These are phyloP conservation scores for Lycium barbarum DNA, from an alignment of 257 asterid genomes.

Conservation along the genomic window DNA sequence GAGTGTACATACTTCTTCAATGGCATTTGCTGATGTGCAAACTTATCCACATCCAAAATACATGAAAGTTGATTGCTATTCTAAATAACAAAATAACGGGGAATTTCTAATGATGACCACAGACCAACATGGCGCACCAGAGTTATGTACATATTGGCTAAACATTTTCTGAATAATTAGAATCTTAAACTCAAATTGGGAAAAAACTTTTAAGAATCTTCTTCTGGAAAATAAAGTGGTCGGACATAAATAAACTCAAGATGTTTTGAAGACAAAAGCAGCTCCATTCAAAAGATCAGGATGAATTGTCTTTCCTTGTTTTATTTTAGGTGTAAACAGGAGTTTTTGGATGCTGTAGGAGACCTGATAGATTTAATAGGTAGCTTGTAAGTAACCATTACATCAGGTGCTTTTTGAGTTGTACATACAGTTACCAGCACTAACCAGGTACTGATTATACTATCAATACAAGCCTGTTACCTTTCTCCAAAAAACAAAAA, in stretches of 20 bases:
- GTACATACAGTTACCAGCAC: not conserved
- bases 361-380: slow-evolving; percentile 7
- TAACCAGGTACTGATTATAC: not conserved
- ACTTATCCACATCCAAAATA: slow-evolving; percentile 23
- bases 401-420: not conserved
- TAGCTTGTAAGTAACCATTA: too few relatives aligned
- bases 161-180: not conserved
- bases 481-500: not conserved
- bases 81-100: not conserved
- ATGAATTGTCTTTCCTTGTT: not conserved
- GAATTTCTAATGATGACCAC: not conserved
- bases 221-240: not conserved
- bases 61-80: not conserved
- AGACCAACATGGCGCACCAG: not conserved
- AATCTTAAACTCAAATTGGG: slow-evolving; percentile 5
- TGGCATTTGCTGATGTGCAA: slow-evolving; percentile 1
- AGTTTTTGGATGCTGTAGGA: not conserved
- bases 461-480: not conserved
- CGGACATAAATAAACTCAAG: not conserved
- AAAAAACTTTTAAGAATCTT: not conserved
- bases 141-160: not conserved
- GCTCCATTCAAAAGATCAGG: not conserved
- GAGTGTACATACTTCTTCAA: not conserved
- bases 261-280: slow-evolving; percentile 1
- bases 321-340: not conserved